These are phyloP conservation scores for Podospora bellae-mahoneyi DNA, from an alignment of 495 filamentous ascomycete genomes.

Conservation along the genomic window DNA sequence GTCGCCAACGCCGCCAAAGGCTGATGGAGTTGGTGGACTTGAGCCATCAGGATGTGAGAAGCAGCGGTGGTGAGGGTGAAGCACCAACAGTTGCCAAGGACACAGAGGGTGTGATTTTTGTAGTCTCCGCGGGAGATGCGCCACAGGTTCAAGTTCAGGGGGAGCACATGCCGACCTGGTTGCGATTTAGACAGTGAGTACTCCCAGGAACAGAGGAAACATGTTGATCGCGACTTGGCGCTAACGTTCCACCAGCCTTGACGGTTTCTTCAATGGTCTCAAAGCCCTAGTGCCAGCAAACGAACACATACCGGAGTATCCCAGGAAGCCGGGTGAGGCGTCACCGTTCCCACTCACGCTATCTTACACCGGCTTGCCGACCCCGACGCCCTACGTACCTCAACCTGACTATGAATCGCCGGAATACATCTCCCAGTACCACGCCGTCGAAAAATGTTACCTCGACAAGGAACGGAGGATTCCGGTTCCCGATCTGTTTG, in stretches of 20 bases:
- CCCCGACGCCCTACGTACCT: slow-evolving; percentile 61
- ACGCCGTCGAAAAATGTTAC: slow-evolving; percentile 68
- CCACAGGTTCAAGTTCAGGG: neutral
- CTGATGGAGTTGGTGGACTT: slow-evolving; percentile 2
- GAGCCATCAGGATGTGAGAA: neutral
- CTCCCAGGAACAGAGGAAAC: neutral
- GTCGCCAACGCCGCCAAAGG: neutral
- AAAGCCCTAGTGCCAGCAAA: slow-evolving; percentile 59
- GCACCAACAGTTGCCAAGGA: neutral
- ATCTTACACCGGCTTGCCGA: slow-evolving; percentile 40
- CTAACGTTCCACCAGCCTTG: slow-evolving; percentile 43
- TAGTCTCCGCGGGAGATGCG: neutral
- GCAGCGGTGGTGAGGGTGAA: neutral
- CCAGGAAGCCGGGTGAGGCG: slow-evolving; percentile 42
- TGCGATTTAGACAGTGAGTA: slow-evolving; percentile 45
- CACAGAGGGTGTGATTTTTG: neutral
- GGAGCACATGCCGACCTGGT: slow-evolving; percentile 35
- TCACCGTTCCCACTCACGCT: slow-evolving; percentile 30
- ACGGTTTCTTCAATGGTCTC: slow-evolving; percentile 78
- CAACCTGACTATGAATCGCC: slow-evolving; percentile 64
- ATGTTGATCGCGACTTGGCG: neutral
- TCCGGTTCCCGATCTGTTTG: slow-evolving; percentile 61
- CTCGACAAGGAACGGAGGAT: slow-evolving; percentile 60
- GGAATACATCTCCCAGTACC: slow-evolving; percentile 57
- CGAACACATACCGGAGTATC: slow-evolving; percentile 73